Base-by-base conservation (phyloP, 1,284 basidiomycete species). In the Coniferiporia weirii region DNA sequence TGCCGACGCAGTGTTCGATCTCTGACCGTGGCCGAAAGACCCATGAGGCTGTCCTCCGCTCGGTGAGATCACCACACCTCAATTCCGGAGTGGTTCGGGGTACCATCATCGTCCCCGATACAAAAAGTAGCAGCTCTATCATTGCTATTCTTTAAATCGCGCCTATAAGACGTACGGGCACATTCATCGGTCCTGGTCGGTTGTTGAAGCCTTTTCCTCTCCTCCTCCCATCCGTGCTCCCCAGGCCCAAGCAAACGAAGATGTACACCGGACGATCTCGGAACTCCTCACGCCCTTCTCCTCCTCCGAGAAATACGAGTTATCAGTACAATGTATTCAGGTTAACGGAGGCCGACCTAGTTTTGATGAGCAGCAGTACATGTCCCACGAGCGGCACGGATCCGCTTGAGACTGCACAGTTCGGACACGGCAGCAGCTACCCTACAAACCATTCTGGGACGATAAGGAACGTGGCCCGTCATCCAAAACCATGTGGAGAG, bases 401-500 rank as follows among this genome's bases (percentile, higher is more conserved):
- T 27, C 27, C 5, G 5, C 5, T 27, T 5, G 27, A 5, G n/a
- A 32, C 22, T 15, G 32, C 48, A 22, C 22, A 7, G 19, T 20
- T 32, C 19, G 49, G 43, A 13, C 20, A 35, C 27, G 13, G 8
- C 13, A n/a, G 20, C 17, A 22, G 22, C 15, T 17, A 22, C 35
- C 7, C 34, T 17, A 12, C 9, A 1, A 40, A 8, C 36, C 48
- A 27, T 3, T 15, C n/a, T 20, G 35, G 34, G 27, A 22, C 36
- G 20, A 35, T 47, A 13, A n/a, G 50, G 35, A 57, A 52, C 10
- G 45, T 13, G 7, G 12, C 40, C 47, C 56, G 56, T n/a, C 48
- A 40, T 10, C 17, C 22, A 19, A 59, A 40, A 19, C 57, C 57
- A n/a, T 59, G 57, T 34, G 57, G 57, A 22, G 52, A 35, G n/a